These are phyloP conservation scores for Conoideocrella luteorostrata DNA, from an alignment of 2,329 filamentous ascomycete species.

Conservation along the genomic window DNA sequence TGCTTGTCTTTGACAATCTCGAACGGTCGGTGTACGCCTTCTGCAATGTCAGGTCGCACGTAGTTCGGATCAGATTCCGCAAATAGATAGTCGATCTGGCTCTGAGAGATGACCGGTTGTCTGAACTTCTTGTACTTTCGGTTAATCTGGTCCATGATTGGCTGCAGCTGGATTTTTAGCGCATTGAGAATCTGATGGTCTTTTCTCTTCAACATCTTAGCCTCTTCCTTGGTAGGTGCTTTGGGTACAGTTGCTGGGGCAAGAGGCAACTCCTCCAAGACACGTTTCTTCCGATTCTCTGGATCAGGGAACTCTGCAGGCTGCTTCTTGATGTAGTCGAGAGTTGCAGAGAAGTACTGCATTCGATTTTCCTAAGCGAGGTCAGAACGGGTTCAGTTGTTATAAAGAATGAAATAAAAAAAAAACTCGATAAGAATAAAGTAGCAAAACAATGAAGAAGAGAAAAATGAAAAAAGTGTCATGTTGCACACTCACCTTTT, in stretches of 20 bases:
- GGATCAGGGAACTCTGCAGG: slow-evolving; percentile 85
- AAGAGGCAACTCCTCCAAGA: slow-evolving; percentile 68
- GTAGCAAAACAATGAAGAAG: neutral
- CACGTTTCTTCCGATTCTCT: slow-evolving; percentile 76
- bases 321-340: slow-evolving; percentile 69
- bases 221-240: slow-evolving; percentile 67
- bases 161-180: slow-evolving; percentile 83
- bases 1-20: slow-evolving; percentile 75
- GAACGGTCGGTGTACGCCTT: slow-evolving; percentile 61
- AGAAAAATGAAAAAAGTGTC: neutral
- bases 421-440: neutral
- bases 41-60: slow-evolving; percentile 51
- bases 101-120: slow-evolving; percentile 67
- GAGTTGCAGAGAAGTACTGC: slow-evolving; percentile 72
- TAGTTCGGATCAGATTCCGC: slow-evolving; percentile 73
- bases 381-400: too few relatives aligned
- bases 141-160: slow-evolving; percentile 96
- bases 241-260: slow-evolving; percentile 67
- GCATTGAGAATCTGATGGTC: slow-evolving; percentile 81
- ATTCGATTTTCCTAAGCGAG: slow-evolving; percentile 54
- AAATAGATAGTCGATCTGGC: slow-evolving; percentile 72
- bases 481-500: slow-evolving; percentile 39
- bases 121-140: slow-evolving; percentile 84
- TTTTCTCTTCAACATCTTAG: slow-evolving; percentile 70
- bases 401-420: too few relatives aligned